These are phyloP conservation scores for Abelmoschus esculentus DNA, from an alignment of 345 rosid genomes.

Conservation along the genomic window DNA sequence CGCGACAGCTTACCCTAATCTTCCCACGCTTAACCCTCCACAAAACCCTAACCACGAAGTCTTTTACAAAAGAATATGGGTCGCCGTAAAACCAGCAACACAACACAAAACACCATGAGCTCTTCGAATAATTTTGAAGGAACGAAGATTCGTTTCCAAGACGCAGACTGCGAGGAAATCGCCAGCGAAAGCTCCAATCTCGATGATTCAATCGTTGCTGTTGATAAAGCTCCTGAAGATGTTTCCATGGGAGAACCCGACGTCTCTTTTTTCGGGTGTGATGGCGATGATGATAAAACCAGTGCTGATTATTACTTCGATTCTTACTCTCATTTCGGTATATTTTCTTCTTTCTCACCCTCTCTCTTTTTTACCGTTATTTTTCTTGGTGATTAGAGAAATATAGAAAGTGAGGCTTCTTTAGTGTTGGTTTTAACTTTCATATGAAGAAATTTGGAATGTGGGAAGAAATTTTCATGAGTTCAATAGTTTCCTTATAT, in stretches of 20 bases:
- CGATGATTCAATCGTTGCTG: not conserved
- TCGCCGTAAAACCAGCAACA: not conserved
- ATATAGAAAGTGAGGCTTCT: not conserved
- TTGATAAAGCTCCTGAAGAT: not conserved
- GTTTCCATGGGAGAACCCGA: not conserved
- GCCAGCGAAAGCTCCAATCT: not conserved
- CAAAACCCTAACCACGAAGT: not conserved
- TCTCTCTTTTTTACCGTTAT: not conserved
- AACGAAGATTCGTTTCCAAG: not conserved
- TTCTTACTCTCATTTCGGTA: not conserved
- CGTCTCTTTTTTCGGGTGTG: not conserved
- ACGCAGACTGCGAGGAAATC: not conserved
- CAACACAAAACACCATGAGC: not conserved
- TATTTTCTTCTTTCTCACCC: not conserved
- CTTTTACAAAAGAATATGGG: not conserved
- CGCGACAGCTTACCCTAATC: not conserved
- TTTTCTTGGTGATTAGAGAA: not conserved
- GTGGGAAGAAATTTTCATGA: too few species aligned
- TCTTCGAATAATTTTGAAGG: not conserved
- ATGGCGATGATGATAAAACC: not conserved
- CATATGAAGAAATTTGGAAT: not conserved
- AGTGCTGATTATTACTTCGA: not conserved
- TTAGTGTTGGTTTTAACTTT: too few species aligned
- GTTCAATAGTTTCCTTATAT: too few species aligned
- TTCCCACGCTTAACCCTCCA: slow-evolving; percentile 12